A percentile compares a stretch with the other conserved stretches of the same genome.
Evolutionary conservation across 129 eudicot genomes (phyloP).

Genomic region (Daucus carota): DNA sequence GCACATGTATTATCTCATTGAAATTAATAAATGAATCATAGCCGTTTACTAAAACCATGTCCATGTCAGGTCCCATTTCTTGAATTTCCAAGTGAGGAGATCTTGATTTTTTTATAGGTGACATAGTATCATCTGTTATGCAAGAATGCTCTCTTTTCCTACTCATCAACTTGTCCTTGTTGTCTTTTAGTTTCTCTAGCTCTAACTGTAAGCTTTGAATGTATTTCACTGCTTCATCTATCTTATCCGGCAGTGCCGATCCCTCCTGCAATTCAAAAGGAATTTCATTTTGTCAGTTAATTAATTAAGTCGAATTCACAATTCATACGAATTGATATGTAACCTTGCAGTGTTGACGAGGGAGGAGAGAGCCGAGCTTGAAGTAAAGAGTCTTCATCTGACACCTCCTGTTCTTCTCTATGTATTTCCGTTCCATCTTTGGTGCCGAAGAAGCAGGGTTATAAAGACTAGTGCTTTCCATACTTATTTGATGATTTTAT

Average conservation of each 20-base stretch:
- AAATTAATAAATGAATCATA: constrained; percentile 20
- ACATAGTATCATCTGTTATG: background rate
- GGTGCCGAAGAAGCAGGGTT: constrained; percentile 13
- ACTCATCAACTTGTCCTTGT: constrained; percentile 27
- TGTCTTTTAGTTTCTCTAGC: constrained; percentile 31
- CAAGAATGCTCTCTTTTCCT: constrained; percentile 18
- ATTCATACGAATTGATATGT: too few species aligned
- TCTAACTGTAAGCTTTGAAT: constrained; percentile 33
- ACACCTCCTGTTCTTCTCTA: constrained; percentile 61
- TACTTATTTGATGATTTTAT: too few species aligned
- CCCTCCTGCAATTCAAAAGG: constrained; percentile 41
- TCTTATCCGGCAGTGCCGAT: constrained; percentile 37
- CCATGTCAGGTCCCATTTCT: constrained; percentile 33
- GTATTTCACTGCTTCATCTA: constrained; percentile 60
- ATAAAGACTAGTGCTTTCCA: background rate
- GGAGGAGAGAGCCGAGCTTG: constrained; percentile 49
- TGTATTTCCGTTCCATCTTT: constrained; percentile 33
- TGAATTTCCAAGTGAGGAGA: constrained; percentile 31
- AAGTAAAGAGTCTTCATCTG: constrained; percentile 53
- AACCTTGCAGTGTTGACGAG: constrained; percentile 34
- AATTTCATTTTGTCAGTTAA: too few species aligned
- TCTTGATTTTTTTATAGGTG: background rate
- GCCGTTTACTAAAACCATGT: constrained; percentile 34
- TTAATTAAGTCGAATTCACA: too few species aligned
- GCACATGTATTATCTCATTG: constrained; percentile 22